Percentiles rank a stretch among this genome's conserved stretches.
Conservation (phyloP, 495 filamentous ascomycete species). For the Neurospora hispaniola region DNA sequence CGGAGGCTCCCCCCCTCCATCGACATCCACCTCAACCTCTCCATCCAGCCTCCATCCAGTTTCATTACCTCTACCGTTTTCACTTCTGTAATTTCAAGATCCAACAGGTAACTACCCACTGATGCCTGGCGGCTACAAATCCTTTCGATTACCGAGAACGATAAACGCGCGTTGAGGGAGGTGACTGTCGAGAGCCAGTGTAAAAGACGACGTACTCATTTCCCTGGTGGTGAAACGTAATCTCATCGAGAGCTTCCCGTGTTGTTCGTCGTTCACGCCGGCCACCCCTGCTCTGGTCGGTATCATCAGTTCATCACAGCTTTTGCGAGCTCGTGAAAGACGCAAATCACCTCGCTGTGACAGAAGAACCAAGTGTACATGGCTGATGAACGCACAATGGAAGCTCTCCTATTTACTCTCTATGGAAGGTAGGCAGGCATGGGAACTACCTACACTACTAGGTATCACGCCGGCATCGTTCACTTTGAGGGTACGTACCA, state of each 20-base stretch:
- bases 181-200: background rate
- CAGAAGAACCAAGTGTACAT: background rate
- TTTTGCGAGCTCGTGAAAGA: background rate
- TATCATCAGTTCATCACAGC: background rate
- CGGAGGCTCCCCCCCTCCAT: constrained; percentile 9
- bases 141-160: background rate
- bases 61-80: constrained; percentile 4
- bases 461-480: background rate
- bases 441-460: background rate
- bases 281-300: background rate
- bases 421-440: background rate
- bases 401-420: background rate
- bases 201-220: background rate
- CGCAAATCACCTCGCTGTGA: background rate
- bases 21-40: constrained; percentile 3
- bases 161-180: background rate
- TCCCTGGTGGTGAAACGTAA: background rate
- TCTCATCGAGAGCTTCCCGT: background rate
- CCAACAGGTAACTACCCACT: background rate
- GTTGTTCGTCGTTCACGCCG: background rate
- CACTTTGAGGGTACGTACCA: too few species aligned
- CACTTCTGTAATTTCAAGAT: background rate
- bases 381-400: background rate
- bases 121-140: background rate
- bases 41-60: constrained; percentile 19